Evolutionary conservation across 23 red algal species (phyloP).

Genomic region (Gracilaria domingensis): DNA sequence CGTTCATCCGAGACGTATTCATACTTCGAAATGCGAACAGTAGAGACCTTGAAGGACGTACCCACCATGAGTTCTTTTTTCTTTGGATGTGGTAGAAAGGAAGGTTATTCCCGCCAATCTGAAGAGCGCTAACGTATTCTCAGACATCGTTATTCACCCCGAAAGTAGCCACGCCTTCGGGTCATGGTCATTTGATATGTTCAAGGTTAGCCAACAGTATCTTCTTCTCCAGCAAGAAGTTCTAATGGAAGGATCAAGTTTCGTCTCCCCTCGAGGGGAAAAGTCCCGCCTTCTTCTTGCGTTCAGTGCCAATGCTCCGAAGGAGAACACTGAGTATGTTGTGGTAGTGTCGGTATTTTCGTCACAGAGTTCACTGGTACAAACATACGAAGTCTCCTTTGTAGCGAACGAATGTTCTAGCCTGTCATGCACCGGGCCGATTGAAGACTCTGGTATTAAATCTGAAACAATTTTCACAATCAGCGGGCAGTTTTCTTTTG

Average conservation of each 20-base stretch:
- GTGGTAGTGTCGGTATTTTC: constrained; percentile 22
- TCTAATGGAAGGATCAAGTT: constrained; percentile 32
- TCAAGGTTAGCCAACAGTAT: constrained; percentile 33
- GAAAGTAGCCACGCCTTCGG: constrained; percentile 22
- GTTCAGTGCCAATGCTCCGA: constrained; percentile 20
- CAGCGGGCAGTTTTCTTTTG: constrained; percentile 46
- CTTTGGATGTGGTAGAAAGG: constrained; percentile 33
- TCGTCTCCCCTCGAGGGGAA: background rate
- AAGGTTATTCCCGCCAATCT: constrained; percentile 36
- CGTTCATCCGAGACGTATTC: constrained; percentile 26
- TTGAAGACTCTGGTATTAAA: constrained; percentile 22
- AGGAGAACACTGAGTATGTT: constrained; percentile 34
- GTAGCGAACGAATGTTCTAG: constrained; percentile 27
- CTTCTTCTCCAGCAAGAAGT: constrained; percentile 51
- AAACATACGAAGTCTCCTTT: constrained; percentile 48
- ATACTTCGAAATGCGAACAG: constrained; percentile 48
- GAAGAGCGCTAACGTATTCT: constrained; percentile 3
- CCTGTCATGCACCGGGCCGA: constrained; percentile 22
- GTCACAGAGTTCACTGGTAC: constrained; percentile 22
- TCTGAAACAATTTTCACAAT: constrained; percentile 47
- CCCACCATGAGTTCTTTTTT: constrained; percentile 22
- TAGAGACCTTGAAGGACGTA: background rate
- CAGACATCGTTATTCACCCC: constrained; percentile 55
- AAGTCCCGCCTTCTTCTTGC: constrained; percentile 38
- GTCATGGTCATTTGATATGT: constrained; percentile 55